These are phyloP conservation scores for Fusarium proliferatum DNA, from an alignment of 2,329 filamentous ascomycete genomes.

Conservation along the genomic window DNA sequence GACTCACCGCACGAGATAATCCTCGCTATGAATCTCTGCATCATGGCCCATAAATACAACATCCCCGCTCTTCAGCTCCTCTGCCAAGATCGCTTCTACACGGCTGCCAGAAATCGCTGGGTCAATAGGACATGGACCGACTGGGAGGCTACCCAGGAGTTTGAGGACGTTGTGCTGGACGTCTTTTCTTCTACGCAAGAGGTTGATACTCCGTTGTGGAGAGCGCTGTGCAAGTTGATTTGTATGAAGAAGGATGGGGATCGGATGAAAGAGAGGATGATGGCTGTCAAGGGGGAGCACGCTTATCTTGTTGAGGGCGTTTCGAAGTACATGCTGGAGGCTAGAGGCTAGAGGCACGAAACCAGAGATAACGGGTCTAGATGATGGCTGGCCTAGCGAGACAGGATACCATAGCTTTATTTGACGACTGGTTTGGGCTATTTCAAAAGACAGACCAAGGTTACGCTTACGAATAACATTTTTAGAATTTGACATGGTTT, in stretches of 20 bases:
- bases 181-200: constrained; percentile 5
- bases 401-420: background rate
- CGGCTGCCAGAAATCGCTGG: constrained; percentile 15
- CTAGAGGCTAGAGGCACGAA: background rate
- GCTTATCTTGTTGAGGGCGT: constrained; percentile 18
- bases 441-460: background rate
- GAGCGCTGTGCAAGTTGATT: constrained; percentile 29
- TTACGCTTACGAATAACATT: background rate
- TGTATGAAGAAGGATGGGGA: background rate
- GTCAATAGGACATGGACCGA: background rate
- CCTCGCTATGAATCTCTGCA: constrained; percentile 45
- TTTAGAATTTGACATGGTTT: fast-evolving
- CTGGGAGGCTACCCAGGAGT: constrained; percentile 17
- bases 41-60: constrained; percentile 52
- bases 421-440: background rate
- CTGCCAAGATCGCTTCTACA: constrained; percentile 47
- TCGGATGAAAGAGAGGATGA: constrained; percentile 18
- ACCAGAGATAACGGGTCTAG: background rate
- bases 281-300: constrained; percentile 8
- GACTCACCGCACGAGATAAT: constrained; percentile 6
- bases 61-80: constrained; percentile 48
- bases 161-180: constrained; percentile 21
- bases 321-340: background rate
- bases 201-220: constrained; percentile 15
- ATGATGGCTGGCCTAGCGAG: no score